Evolutionary conservation across 768 basidiomycete species (phyloP).

Genomic region (Scleroderma bovista): DNA sequence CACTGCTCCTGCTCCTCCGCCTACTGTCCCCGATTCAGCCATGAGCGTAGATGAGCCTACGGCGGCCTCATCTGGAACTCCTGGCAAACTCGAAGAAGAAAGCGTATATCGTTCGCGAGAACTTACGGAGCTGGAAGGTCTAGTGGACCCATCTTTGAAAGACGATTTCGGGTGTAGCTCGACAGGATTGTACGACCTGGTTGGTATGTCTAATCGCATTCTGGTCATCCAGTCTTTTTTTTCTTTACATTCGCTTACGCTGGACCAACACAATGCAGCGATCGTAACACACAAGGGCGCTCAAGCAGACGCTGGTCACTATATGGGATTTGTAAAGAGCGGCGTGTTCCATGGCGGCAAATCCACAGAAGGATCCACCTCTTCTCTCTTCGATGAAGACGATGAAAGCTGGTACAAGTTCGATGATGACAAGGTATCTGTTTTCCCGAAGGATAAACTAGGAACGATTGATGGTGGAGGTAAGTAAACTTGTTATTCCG

Average conservation of each 20-base stretch:
- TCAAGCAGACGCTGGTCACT: slow-evolving; percentile 92
- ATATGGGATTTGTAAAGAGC: slow-evolving; percentile 88
- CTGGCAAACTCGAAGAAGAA: slow-evolving; percentile 54
- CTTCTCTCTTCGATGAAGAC: slow-evolving; percentile 37
- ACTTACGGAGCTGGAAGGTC: slow-evolving; percentile 51
- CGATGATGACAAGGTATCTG: slow-evolving; percentile 90
- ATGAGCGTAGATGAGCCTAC: slow-evolving; percentile 50
- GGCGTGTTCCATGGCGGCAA: slow-evolving; percentile 49
- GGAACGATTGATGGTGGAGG: slow-evolving; percentile 84
- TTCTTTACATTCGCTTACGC: background rate
- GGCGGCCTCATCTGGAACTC: slow-evolving; percentile 16
- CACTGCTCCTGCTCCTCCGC: slow-evolving; percentile 13
- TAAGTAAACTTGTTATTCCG: slow-evolving; percentile 8
- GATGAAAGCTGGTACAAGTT: slow-evolving; percentile 94
- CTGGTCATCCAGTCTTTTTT: background rate
- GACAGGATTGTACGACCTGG: slow-evolving; percentile 85
- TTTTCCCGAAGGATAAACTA: slow-evolving; percentile 83
- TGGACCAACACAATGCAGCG: slow-evolving; percentile 38
- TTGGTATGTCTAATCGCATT: slow-evolving; percentile 56
- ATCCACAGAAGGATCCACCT: background rate
- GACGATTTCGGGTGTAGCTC: slow-evolving; percentile 68
- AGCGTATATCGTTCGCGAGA: slow-evolving; percentile 59
- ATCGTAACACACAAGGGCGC: slow-evolving; percentile 98
- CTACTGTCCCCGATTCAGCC: slow-evolving; percentile 17
- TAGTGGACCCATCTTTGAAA: slow-evolving; percentile 60